Percentiles rank a stretch among this genome's conserved stretches.
Conservation (phyloP, 495 filamentous ascomycete genomes). For the Trichoderma reesei region DNA sequence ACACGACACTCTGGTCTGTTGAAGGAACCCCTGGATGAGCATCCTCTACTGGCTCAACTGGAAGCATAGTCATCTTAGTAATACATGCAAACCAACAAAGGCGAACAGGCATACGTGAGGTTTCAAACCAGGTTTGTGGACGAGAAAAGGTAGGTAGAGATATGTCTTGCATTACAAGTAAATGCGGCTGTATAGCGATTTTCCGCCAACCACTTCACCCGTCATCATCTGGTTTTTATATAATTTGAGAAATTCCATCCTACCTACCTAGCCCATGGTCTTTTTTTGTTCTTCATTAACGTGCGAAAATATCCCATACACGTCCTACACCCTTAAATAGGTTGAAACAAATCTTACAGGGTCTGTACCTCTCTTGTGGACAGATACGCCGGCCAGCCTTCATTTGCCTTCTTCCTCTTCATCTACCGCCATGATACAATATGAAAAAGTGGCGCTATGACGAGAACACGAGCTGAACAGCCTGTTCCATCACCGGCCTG, state of each 20-base stretch:
- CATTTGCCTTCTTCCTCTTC: background rate
- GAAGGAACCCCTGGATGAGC: background rate
- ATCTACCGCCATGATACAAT: background rate
- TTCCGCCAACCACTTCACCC: background rate
- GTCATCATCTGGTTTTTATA: background rate
- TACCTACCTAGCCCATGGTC: conserved; percentile 4
- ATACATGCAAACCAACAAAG: background rate
- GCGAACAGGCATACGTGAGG: background rate
- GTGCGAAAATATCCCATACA: background rate
- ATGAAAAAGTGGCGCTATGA: background rate
- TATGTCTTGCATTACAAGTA: background rate
- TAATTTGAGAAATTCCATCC: background rate
- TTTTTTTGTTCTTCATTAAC: background rate
- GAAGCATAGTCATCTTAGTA: background rate
- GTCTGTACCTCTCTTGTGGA: background rate
- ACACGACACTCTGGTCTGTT: background rate
- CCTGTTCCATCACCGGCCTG: background rate
- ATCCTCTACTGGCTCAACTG: background rate
- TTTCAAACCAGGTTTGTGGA: background rate
- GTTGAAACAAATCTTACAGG: background rate
- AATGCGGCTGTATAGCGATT: background rate
- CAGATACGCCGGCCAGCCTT: background rate
- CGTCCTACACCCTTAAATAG: background rate
- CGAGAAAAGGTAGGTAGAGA: background rate
- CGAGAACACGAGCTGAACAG: background rate